phyloP scores from a whole-genome alignment of 2,329 filamentous ascomycete genomes.

The Colletotrichum cuscutae region DNA sequence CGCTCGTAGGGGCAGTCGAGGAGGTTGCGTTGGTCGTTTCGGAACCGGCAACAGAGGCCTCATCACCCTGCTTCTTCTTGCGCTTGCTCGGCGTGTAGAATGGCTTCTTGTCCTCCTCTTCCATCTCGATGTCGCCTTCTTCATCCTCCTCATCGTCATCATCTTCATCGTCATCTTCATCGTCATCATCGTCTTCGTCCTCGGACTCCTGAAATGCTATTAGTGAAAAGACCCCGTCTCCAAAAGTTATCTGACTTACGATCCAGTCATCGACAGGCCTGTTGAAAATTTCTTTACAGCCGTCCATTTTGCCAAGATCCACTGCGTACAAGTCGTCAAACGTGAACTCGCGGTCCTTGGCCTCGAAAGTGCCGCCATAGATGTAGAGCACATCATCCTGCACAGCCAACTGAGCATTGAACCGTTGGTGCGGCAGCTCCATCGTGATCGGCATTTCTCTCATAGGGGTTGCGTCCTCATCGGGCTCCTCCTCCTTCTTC shows the following conservation, averaged over 20 bases:
- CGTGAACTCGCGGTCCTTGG: slow-evolving; percentile 93
- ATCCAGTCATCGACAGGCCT: slow-evolving; percentile 87
- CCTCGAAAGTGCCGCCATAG: slow-evolving; percentile 95
- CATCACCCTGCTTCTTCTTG: slow-evolving; percentile 64
- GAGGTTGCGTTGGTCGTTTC: slow-evolving; percentile 42
- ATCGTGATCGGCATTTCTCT: slow-evolving; percentile 75
- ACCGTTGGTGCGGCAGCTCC: slow-evolving; percentile 89
- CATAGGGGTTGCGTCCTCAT: slow-evolving; percentile 66
- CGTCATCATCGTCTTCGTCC: slow-evolving; percentile 69
- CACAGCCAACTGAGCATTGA: slow-evolving; percentile 90
- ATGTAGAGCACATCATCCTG: slow-evolving; percentile 94
- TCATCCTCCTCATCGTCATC: slow-evolving; percentile 64
- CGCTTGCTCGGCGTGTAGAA: slow-evolving; percentile 64
- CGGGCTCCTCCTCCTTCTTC: slow-evolving; percentile 58
- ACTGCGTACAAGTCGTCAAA: slow-evolving; percentile 96
- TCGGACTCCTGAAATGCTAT: slow-evolving; percentile 62
- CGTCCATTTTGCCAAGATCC: slow-evolving; percentile 94
- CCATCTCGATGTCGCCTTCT: slow-evolving; percentile 57
- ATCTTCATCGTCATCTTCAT: slow-evolving; percentile 65
- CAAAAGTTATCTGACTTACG: slow-evolving; percentile 56
- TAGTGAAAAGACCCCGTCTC: slow-evolving; percentile 40
- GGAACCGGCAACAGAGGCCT: slow-evolving; percentile 39
- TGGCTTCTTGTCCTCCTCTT: slow-evolving; percentile 54
- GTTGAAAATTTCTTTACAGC: slow-evolving; percentile 90
- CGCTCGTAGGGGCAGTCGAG: slow-evolving; percentile 39